Evolutionary conservation across 176 grass and related monocot species (phyloP), one percentile per base, ranked within the genome.

Genomic region (Pontederia crassipes): DNA sequence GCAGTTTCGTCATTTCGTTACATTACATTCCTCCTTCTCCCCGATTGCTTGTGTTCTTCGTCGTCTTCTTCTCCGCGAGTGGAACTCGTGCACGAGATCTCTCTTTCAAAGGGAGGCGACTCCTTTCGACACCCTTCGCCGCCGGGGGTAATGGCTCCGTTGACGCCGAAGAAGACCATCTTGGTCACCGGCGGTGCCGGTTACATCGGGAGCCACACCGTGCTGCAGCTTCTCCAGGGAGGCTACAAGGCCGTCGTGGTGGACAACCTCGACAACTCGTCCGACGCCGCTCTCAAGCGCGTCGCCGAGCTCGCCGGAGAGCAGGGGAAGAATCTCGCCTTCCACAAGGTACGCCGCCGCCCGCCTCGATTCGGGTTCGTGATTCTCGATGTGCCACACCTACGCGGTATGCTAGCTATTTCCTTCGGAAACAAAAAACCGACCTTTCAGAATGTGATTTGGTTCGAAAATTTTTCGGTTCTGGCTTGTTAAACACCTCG

Each of bases 191-290:
- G 93, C 20, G 93, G 93, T 61, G 87, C 93, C 8, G 93, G 93
- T 0, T 98, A 98, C 93, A 98, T 98, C 78, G 93, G 93, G 53
- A 98, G 87, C 87, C 93, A 98, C 79, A 88, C 93, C 1, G 93
- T 86, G 65, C 82, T 98, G 58, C 93, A 85, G 74, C 81, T 98
- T 0, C 84, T 98, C 8, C 68, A 74, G 10, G 79, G 80, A 45
- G 84, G 84, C 26, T 98, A 92, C 78, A 81, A 77, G 70, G 81
- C 80, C 17, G 71, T 98, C 17, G 81, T 92, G 59, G 17, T 98
- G 61, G 93, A 98, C 80, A 92, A 72, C 68, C 82, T 98, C 76
- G 87, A 98, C 80, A 98, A 98, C 81, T 89, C 93, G 14, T 98
- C 87, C 17, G 66, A 88, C 52, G 20, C 48, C 17, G 64, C 93